phyloP scores from a whole-genome alignment of 2,329 filamentous ascomycete species.

The Coniella vitis region DNA sequence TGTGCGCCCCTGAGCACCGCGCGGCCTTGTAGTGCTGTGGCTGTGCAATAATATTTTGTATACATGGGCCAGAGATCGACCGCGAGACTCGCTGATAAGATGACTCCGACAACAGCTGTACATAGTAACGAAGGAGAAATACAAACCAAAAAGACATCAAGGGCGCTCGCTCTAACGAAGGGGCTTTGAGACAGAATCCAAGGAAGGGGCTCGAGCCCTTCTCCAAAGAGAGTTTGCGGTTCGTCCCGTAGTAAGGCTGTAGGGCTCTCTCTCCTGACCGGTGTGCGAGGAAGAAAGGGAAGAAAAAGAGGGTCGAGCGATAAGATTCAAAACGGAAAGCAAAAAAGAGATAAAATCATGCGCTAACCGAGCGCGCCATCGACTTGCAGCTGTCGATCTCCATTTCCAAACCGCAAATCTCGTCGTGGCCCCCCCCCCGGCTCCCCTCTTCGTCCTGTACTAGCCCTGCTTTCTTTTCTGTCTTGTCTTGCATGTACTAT shows the following conservation, averaged over 20 bases:
- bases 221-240: neutral
- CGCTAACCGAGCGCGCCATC: neutral
- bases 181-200: neutral
- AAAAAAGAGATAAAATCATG: neutral
- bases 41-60: too few relatives aligned
- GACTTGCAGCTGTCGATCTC: slow-evolving; percentile 2
- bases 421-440: too few relatives aligned
- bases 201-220: too few relatives aligned
- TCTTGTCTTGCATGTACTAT: too few relatives aligned
- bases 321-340: too few relatives aligned
- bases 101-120: too few relatives aligned
- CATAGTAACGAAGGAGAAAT: too few relatives aligned
- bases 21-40: too few relatives aligned
- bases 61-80: too few relatives aligned
- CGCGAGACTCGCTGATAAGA: too few relatives aligned
- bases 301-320: neutral
- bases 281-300: neutral
- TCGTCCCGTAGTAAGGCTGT: slow-evolving; percentile 2
- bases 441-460: neutral
- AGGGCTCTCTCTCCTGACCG: neutral
- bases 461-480: neutral
- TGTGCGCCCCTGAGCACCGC: too few relatives aligned
- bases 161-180: too few relatives aligned
- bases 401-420: neutral
- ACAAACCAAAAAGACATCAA: neutral